Percentiles rank a stretch among this genome's conserved stretches.
Conservation (phyloP, 2,329 filamentous ascomycete genomes). For the Trichoderma sp. region DNA sequence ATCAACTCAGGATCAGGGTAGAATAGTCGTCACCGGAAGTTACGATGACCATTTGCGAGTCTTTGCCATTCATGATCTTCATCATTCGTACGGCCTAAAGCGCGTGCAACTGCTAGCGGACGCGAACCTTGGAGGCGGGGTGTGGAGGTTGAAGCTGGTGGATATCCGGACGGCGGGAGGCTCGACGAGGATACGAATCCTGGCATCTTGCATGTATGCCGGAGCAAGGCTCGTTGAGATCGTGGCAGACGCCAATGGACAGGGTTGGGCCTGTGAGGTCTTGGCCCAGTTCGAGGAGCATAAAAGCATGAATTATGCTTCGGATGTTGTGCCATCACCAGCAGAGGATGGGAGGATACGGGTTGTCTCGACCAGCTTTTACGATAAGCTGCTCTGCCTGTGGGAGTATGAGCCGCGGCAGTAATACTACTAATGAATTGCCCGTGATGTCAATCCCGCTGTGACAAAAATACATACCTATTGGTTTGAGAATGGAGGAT, state of each 20-base stretch:
- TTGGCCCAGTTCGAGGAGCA: conserved; percentile 79
- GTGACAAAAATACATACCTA: background rate
- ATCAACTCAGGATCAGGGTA: conserved; percentile 43
- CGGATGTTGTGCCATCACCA: conserved; percentile 54
- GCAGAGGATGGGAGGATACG: conserved; percentile 29
- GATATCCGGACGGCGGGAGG: conserved; percentile 31
- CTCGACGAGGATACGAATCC: conserved; percentile 47
- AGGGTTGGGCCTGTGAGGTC: conserved; percentile 62
- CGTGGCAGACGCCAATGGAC: conserved; percentile 36
- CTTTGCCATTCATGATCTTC: conserved; percentile 50
- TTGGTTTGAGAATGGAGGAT: background rate
- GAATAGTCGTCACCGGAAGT: conserved; percentile 77
- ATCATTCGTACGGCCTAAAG: conserved; percentile 43
- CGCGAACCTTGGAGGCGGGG: conserved; percentile 71
- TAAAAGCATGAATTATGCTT: conserved; percentile 93
- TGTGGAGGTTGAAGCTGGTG: conserved; percentile 79
- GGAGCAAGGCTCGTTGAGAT: conserved; percentile 68
- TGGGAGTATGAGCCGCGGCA: conserved; percentile 50
- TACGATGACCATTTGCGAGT: conserved; percentile 86
- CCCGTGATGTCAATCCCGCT: background rate
- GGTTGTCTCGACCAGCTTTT: conserved; percentile 74
- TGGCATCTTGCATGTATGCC: conserved; percentile 94
- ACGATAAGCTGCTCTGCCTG: conserved; percentile 69
- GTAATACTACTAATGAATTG: background rate
- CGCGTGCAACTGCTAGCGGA: conserved; percentile 60